These are phyloP conservation scores for Candida ovalis DNA, from an alignment of 805 yeast species.

Conservation along the genomic window DNA sequence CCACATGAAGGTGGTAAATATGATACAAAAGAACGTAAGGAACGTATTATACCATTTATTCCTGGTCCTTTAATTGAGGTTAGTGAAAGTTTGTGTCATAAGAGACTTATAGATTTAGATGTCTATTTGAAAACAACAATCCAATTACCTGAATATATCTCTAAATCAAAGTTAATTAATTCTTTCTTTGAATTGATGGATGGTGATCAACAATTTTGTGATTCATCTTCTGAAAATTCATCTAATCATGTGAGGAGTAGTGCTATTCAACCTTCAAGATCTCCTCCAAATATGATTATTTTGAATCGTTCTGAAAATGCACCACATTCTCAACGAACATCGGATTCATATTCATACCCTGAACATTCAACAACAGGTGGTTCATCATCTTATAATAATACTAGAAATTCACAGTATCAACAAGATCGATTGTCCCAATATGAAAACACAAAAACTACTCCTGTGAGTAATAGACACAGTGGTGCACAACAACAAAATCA, in stretches of 20 bases:
- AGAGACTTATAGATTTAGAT: slow-evolving; percentile 52
- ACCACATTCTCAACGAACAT: slow-evolving; percentile 1
- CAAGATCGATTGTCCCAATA: slow-evolving; percentile 52
- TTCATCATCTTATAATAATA: slow-evolving; percentile 21
- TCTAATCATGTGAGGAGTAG: slow-evolving; percentile 10
- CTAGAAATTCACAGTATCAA: slow-evolving; percentile 38
- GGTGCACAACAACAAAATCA: slow-evolving; percentile 19
- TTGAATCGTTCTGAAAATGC: slow-evolving; percentile 18
- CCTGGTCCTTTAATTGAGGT: slow-evolving; percentile 96
- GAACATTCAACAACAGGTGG: slow-evolving; percentile 36
- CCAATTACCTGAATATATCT: slow-evolving; percentile 71
- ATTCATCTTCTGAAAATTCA: slow-evolving; percentile 4
- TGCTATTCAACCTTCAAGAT: slow-evolving; percentile 26
- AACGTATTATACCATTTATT: slow-evolving; percentile 84
- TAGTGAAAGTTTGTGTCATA: slow-evolving; percentile 62
- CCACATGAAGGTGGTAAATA: slow-evolving; percentile 89
- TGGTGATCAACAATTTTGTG: slow-evolving; percentile 52
- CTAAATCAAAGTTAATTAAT: slow-evolving; percentile 64
- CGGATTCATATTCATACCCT: slow-evolving; percentile 15
- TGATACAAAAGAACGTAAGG: slow-evolving; percentile 68
- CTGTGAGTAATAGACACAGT: slow-evolving; percentile 20
- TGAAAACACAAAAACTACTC: slow-evolving; percentile 27
- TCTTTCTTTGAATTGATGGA: slow-evolving; percentile 64
- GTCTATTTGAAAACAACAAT: slow-evolving; percentile 52
- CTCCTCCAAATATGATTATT: slow-evolving; percentile 30